A percentile compares a stretch with the other conserved stretches of the same genome.
phyloP scores from a whole-genome alignment of 805 yeast species.

The Zygoascus bituminiphila region DNA sequence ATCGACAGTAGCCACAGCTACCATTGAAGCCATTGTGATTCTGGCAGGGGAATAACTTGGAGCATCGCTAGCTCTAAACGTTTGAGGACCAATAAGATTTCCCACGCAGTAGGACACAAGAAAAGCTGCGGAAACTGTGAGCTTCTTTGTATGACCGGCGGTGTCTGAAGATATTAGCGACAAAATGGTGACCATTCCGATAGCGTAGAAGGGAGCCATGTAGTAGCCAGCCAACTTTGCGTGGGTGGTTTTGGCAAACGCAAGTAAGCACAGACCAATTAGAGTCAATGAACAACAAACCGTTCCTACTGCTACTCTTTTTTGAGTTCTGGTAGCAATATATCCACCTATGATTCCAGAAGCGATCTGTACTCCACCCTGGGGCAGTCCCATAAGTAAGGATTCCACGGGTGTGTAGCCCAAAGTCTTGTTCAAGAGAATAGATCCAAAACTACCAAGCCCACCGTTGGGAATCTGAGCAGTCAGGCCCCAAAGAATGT shows the following conservation, averaged over 20 bases:
- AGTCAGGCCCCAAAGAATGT: conserved; percentile 27
- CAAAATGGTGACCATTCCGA: conserved; percentile 18
- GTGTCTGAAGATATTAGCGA: conserved; percentile 37
- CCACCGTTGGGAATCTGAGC: conserved; percentile 46
- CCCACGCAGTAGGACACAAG: conserved; percentile 56
- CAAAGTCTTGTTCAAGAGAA: conserved; percentile 16
- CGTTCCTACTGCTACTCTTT: conserved; percentile 1
- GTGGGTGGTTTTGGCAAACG: conserved; percentile 1
- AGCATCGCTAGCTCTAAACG: conserved; percentile 31
- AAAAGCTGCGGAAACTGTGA: conserved; percentile 42
- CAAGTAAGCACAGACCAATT: conserved; percentile 10
- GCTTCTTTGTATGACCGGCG: conserved; percentile 48
- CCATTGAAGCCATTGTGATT: conserved; percentile 5
- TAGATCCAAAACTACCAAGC: conserved; percentile 28
- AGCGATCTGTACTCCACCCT: conserved; percentile 26
- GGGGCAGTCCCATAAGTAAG: conserved; percentile 36
- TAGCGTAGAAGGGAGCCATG: background rate
- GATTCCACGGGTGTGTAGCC: conserved; percentile 23
- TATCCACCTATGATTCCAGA: conserved; percentile 6
- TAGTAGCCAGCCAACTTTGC: conserved; percentile 11
- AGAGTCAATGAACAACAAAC: conserved; percentile 10
- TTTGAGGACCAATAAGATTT: conserved; percentile 62
- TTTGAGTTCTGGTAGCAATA: background rate
- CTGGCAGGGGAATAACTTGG: conserved; percentile 13
- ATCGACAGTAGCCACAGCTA: background rate